These are phyloP conservation scores for Trichoderma koningiopsis DNA, from an alignment of 2,329 filamentous ascomycete species.

Conservation along the genomic window DNA sequence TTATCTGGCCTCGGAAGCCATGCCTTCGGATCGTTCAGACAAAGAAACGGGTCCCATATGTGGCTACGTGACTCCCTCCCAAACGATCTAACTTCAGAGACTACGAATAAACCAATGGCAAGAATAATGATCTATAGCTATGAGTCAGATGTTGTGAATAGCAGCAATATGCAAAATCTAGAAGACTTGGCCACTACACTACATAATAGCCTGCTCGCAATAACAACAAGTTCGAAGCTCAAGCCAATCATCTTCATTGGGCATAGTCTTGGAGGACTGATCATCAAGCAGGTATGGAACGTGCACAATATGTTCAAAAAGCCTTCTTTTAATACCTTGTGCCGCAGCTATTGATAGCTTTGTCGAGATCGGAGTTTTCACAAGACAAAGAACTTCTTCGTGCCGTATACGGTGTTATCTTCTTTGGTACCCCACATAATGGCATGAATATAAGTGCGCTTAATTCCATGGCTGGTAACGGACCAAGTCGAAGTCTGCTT, in stretches of 20 bases:
- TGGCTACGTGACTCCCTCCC: conserved; percentile 37
- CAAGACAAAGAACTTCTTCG: conserved; percentile 13
- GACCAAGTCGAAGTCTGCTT: conserved; percentile 24
- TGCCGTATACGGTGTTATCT: conserved; percentile 23
- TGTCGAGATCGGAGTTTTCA: conserved; percentile 5
- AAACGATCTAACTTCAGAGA: conserved; percentile 26
- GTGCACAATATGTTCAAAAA: background rate
- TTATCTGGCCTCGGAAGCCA: conserved; percentile 34
- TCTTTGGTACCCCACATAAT: conserved; percentile 27
- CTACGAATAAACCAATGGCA: conserved; percentile 18
- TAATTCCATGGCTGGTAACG: conserved; percentile 23
- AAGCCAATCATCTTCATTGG: conserved; percentile 27
- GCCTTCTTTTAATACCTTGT: background rate
- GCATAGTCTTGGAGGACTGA: conserved; percentile 11
- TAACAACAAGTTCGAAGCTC: background rate
- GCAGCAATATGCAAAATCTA: conserved; percentile 28
- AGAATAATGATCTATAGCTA: conserved; percentile 37
- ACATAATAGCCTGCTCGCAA: background rate
- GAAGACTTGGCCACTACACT: conserved; percentile 12
- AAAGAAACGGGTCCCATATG: conserved; percentile 32
- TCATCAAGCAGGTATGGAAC: conserved; percentile 26
- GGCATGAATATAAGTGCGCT: conserved; percentile 26
- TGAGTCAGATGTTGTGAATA: conserved; percentile 28
- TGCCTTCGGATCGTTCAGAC: conserved; percentile 38
- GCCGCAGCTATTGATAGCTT: conserved; percentile 5